These are phyloP conservation scores for Pezicula radicicola DNA, from an alignment of 2,329 filamentous ascomycete species.

Conservation along the genomic window DNA sequence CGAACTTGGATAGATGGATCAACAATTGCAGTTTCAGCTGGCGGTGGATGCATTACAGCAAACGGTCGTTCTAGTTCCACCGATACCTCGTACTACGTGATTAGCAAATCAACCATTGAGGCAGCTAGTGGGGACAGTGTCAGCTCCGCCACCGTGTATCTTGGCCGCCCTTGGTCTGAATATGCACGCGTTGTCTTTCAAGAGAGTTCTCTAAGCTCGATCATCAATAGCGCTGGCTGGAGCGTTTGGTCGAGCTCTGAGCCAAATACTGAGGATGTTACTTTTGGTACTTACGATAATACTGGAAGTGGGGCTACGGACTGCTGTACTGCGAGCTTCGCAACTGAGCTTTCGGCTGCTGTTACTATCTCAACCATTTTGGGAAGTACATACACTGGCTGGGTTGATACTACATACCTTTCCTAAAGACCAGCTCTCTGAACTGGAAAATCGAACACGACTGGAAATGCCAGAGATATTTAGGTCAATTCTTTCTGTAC, in stretches of 20 bases:
- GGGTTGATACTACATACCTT: constrained; percentile 41
- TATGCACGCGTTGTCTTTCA: constrained; percentile 51
- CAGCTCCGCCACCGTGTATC: constrained; percentile 38
- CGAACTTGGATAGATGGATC: constrained; percentile 48
- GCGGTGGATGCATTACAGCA: constrained; percentile 44
- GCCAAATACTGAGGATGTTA: constrained; percentile 42
- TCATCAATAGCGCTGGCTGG: constrained; percentile 52
- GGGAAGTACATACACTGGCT: constrained; percentile 38
- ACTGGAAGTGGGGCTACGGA: constrained; percentile 46
- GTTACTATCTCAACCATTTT: constrained; percentile 42
- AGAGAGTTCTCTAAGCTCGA: constrained; percentile 40
- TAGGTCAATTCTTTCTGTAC: too few relatives aligned
- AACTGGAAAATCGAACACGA: too few relatives aligned
- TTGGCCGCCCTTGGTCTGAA: constrained; percentile 50
- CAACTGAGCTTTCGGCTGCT: constrained; percentile 35
- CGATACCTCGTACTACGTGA: constrained; percentile 48
- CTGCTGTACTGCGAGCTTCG: constrained; percentile 42
- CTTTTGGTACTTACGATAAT: constrained; percentile 52
- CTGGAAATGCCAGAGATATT: background rate
- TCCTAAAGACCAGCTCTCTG: constrained; percentile 10
- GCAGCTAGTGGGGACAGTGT: constrained; percentile 37
- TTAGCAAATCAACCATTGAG: constrained; percentile 48
- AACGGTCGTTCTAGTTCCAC: constrained; percentile 37
- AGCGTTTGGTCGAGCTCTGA: constrained; percentile 40
- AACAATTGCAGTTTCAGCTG: constrained; percentile 42